Base-by-base conservation (phyloP, 2,329 filamentous ascomycete genomes). In the Colletotrichum gloeosporioides region DNA sequence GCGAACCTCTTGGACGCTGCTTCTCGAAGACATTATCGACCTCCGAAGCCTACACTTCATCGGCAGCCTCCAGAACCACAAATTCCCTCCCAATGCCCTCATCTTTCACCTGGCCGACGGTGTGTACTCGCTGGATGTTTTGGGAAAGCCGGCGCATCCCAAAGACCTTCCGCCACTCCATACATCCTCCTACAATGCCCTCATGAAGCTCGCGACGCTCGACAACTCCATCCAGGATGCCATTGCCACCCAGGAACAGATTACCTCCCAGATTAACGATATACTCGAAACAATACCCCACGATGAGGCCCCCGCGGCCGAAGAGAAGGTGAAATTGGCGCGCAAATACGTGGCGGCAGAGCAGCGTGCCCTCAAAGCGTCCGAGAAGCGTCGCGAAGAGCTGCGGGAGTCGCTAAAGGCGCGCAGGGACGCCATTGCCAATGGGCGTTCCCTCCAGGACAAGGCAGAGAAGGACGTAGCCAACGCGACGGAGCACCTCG, bases 141-240 rank as follows among this genome's bases (percentile, higher is more conserved):
- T 92, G 1, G 85, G 83, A 63, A 86, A 85, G 73, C 83, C 85
- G 18, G 82, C 87, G n/a, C 86, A 88, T 4, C 90, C 91, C 1
- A 92, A 90, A 77, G 86, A 90, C 29, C 88, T 89, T 8, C 84
- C 88, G 2, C 79, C 87, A 4, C 82, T 90, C 0, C 86, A 90
- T 0, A 96, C 94, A 0, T 96, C 95, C 0, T 96, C 96, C 0
- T 98, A 98, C 83, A 96, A 95, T 81, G 92, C 95, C 3, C 88
- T 99, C 25, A 96, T 98, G 93, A 93, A 95, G 76, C 89, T 99
- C 13, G 93, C 95, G 8, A 98, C 96, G 74, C 89, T 99, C 18
- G 95, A 98, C 78, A 95, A 94, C 82, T 98, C 96, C 71, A 95
- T 98, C 29, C 95, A 98, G 82, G 96, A 99, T 84, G 96, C 96